Evolutionary conservation across 805 yeast genomes (phyloP).

Genomic region (Sugiyamaella smithiae): DNA sequence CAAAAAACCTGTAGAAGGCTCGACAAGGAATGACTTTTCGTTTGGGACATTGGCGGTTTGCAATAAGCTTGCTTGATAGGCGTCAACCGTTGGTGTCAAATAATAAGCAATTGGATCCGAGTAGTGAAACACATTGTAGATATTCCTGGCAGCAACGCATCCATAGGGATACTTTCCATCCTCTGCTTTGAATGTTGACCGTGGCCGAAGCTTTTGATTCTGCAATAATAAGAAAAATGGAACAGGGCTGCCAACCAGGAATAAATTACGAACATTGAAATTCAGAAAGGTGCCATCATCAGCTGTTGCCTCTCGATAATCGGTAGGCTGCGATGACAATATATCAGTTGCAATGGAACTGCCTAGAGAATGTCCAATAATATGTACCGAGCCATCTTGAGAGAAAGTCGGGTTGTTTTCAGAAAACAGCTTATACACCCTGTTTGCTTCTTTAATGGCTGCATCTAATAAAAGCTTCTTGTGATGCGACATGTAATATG

Average conservation of each 20-base stretch:
- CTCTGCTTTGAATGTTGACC: slow-evolving; percentile 21
- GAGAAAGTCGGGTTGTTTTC: slow-evolving; percentile 66
- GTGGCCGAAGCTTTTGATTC: slow-evolving; percentile 29
- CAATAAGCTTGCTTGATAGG: slow-evolving; percentile 28
- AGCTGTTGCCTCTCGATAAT: slow-evolving; percentile 29
- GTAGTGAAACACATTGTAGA: slow-evolving; percentile 82
- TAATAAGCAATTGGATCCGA: slow-evolving; percentile 91
- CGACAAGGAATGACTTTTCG: slow-evolving; percentile 22
- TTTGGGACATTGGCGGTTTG: slow-evolving; percentile 29
- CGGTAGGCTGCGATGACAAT: slow-evolving; percentile 43
- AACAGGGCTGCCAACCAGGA: slow-evolving; percentile 82
- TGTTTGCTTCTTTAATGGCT: slow-evolving; percentile 69
- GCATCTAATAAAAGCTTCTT: slow-evolving; percentile 59
- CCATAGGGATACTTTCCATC: slow-evolving; percentile 33
- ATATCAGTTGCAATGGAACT: slow-evolving; percentile 80
- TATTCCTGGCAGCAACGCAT: slow-evolving; percentile 61
- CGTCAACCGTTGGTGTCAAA: slow-evolving; percentile 74
- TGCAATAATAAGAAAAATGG: slow-evolving; percentile 58
- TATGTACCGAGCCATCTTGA: slow-evolving; percentile 56
- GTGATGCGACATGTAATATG: slow-evolving; percentile 73
- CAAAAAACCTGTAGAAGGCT: slow-evolving; percentile 18
- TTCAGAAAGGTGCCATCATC: slow-evolving; percentile 40
- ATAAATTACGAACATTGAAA: slow-evolving; percentile 72
- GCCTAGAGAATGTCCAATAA: slow-evolving; percentile 91
- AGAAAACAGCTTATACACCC: slow-evolving; percentile 58